Conservation (phyloP, 2,329 filamentous ascomycete species). For the Fusarium compactum region DNA sequence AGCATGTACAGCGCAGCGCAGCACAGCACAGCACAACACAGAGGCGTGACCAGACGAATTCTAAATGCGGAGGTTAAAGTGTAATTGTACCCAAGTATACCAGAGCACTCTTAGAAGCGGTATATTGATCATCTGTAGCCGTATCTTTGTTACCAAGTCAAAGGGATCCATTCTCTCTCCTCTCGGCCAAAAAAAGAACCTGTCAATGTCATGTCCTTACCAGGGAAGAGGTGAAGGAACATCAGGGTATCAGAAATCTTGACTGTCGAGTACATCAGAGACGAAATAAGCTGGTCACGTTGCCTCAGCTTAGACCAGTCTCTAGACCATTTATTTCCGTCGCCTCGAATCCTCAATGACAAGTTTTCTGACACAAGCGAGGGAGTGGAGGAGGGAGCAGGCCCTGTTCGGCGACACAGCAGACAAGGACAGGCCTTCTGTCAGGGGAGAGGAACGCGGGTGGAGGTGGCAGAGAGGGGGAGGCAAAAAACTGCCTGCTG, state of each 20-base stretch:
- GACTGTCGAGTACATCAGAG: neutral
- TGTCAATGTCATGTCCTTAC: constrained; percentile 24
- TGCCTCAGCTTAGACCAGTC: neutral
- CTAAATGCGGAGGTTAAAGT: constrained; percentile 21
- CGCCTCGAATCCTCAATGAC: neutral
- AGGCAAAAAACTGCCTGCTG: constrained; percentile 48
- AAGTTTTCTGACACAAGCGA: neutral
- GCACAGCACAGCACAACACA: constrained; percentile 2
- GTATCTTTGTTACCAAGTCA: neutral
- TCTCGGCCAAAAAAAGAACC: constrained; percentile 18
- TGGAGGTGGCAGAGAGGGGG: constrained; percentile 47
- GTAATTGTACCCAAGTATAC: neutral
- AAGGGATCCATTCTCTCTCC: constrained; percentile 13
- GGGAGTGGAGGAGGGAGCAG: constrained; percentile 14
- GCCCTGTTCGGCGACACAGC: constrained; percentile 41
- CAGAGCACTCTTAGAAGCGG: neutral
- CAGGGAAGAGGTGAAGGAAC: constrained; percentile 15
- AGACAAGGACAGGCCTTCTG: constrained; percentile 44
- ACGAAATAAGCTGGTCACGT: neutral
- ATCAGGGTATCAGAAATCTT: neutral
- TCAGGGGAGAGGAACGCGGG: constrained; percentile 46
- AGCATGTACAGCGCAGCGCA: constrained; percentile 7
- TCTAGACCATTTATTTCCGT: neutral
- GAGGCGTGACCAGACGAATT: constrained; percentile 29
- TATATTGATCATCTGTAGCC: constrained; percentile 22